These are phyloP conservation scores for Collybiopsis luxurians DNA, from an alignment of 768 basidiomycete species.

Conservation along the genomic window DNA sequence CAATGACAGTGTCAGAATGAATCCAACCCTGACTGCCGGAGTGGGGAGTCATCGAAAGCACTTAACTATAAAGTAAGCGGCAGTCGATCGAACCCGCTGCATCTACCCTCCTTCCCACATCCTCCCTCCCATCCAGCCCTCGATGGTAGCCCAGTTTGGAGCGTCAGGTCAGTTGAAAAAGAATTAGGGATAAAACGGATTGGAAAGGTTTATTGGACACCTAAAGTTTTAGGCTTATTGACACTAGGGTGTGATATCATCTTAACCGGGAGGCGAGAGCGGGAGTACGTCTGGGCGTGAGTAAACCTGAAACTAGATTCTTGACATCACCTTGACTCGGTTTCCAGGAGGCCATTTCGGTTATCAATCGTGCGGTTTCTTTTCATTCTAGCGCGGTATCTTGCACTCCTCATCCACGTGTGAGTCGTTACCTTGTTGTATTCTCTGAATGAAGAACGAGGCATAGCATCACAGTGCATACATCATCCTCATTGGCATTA, in stretches of 20 bases:
- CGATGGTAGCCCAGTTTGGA: not conserved
- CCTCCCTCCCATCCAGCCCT: no score
- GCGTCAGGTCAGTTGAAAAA: not conserved
- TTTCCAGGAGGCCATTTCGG: not conserved
- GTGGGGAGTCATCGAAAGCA: no score
- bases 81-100: no score
- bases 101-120: no score
- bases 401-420: not conserved
- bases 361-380: not conserved
- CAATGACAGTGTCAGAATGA: no score
- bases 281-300: not conserved
- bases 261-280: not conserved
- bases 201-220: not conserved
- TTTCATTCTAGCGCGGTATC: not conserved
- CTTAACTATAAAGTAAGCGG: no score
- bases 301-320: no score
- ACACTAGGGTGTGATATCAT: not conserved
- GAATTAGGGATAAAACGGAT: not conserved
- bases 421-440: not conserved
- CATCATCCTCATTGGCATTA: not conserved
- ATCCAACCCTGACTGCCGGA: no score
- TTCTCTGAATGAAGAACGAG: not conserved
- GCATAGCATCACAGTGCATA: not conserved
- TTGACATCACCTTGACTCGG: not conserved
- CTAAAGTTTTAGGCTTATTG: not conserved